Conservation (phyloP, 495 filamentous ascomycete genomes). For the Aspergillus nidulans region DNA sequence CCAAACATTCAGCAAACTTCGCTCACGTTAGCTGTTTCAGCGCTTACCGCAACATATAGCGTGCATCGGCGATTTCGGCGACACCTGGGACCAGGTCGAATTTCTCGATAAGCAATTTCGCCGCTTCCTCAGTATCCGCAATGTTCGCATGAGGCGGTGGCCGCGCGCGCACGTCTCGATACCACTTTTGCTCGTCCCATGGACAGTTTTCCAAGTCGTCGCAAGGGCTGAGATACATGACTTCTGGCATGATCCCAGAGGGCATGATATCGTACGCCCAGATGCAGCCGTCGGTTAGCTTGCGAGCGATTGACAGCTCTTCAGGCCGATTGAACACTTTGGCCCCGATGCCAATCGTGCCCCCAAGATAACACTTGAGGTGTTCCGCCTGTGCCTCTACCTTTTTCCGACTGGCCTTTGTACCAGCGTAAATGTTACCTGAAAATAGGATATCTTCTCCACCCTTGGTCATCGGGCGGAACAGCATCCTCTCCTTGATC, state of each 20-base stretch:
- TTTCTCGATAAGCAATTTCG: constrained; percentile 37
- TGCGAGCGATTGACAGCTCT: constrained; percentile 51
- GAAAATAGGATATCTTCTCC: constrained; percentile 74
- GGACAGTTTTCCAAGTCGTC: constrained; percentile 38
- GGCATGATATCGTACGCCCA: constrained; percentile 57
- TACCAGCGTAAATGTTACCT: constrained; percentile 41
- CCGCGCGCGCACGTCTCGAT: constrained; percentile 29
- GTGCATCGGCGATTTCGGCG: constrained; percentile 50
- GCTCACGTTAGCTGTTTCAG: background rate
- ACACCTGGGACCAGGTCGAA: constrained; percentile 56
- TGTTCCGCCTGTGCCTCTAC: constrained; percentile 50
- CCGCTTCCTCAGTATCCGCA: constrained; percentile 30
- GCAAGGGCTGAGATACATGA: constrained; percentile 51
- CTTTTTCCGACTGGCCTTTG: constrained; percentile 14
- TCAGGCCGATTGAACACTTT: constrained; percentile 53
- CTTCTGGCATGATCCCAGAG: constrained; percentile 59
- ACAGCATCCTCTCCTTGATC: constrained; percentile 75
- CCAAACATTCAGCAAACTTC: background rate
- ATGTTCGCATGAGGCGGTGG: constrained; percentile 14
- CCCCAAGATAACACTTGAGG: constrained; percentile 59
- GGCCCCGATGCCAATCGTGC: constrained; percentile 56
- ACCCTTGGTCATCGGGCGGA: constrained; percentile 72
- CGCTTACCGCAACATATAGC: constrained; percentile 63
- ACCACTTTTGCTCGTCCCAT: constrained; percentile 54
- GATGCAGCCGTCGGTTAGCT: constrained; percentile 55